Evolutionary conservation across 208 protist genomes (phyloP), one percentile per base, ranked within the genome.

Genomic region (Leishmania gerbilli): DNA sequence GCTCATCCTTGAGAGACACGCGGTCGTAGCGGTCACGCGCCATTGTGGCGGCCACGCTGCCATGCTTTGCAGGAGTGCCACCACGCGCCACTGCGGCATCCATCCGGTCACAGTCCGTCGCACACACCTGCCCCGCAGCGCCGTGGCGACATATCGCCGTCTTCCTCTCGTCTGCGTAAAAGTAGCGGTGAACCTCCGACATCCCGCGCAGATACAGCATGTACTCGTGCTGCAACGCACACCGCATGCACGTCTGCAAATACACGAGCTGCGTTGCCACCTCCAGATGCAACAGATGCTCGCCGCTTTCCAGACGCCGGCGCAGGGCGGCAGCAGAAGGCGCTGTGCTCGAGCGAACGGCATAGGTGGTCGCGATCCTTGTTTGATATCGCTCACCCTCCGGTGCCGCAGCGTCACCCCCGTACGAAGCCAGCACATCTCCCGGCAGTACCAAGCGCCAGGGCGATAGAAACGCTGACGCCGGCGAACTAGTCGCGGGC

Each of bases 121-220:
- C 9, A n/a, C 31, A 40, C 7, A 37, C 62, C 31, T 21, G n/a
- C 27, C 4, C 31, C 62, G n/a, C 62, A 21, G 62, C n/a, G 2
- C n/a, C 62, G 31, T 17, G 8, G 62, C 62, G n/a, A 15, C 17
- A 21, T 3, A 17, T 24, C 2, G 31, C 15, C 15, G 21, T 21
- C 3, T 5, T 9, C 31, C 27, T n/a, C 71, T 37, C 7, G 19
- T 15, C 34, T 11, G 31, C 49, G 72, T 34, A 77, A 37, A 74
- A 76, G 19, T 62, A n/a, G 4, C n/a, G 40, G 8, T 83, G 80
- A 67, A 83, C 74, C 7, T 37, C 62, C 40, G 49, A 55, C 34
- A 84, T 69, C 17, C 80, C 75, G 34, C 80, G 80, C n/a, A 84
- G 68, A 71, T 77, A 64, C 7, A 84, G 68, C 47, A 64, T 75